Base-by-base conservation (phyloP, 1,139 yeast genomes). In the Tardiomyces depauwii region DNA sequence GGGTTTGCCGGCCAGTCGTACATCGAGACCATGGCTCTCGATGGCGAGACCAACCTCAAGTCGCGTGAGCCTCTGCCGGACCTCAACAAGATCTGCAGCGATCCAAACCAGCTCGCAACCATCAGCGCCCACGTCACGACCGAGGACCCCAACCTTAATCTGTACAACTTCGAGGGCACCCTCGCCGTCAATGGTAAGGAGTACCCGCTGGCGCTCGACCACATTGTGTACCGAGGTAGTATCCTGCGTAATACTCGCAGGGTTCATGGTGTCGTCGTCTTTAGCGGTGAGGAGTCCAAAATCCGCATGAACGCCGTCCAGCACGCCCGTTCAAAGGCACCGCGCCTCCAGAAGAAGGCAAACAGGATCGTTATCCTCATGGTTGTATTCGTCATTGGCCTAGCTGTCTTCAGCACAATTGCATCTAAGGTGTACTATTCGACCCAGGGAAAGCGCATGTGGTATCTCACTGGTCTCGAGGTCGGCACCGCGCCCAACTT, bases 11-110 rank as follows among this genome's bases (percentile, higher is more conserved):
- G 82, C 47, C 85, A 82, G 53, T 82, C 94, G 1, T 86, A 78
- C 55, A 80, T 89, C 21, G 99, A 91, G 63, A 91, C 99, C 0
- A 89, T 91, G 91, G 98, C 96, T 0, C 70, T 91, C 43, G 98
- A 91, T 64, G 99, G 99, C 44, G 98, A 91, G 64, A 91, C 97
- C 0, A 89, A 88, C 58, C 70, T 91, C 51, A 91, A 91, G 62
- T 73, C 85, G 5, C 80, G 78, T 55, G 67, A 68, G 21, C 86
- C 96, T 0, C 82, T 82, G 50, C 69, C 74, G 1, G 85, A 81
- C 49, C 44, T 47, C 18, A 52, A 52, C 19, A 40, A 18, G 23
- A 18, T 45, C 18, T 41, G 52, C 86, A 6, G 71, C 80, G 69
- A 72, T 7, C 81, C 78, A 0, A 64, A 73, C 1, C 77, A 76